A percentile compares a stretch with the other conserved stretches of the same genome.
Conservation (phyloP, 345 rosid genomes). For the Triadica sebifera region DNA sequence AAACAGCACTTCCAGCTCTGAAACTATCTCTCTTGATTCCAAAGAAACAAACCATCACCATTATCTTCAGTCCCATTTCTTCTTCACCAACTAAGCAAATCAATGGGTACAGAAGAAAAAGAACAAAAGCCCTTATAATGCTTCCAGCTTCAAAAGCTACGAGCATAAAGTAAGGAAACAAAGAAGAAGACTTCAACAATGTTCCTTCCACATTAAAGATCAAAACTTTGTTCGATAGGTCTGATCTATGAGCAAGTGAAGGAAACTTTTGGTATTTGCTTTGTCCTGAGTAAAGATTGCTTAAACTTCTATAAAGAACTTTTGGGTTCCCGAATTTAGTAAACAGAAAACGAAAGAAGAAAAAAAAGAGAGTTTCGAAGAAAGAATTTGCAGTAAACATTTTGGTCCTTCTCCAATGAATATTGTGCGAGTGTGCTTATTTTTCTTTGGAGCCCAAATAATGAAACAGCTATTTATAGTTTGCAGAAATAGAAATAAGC, state of each 20-base stretch:
- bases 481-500: neutral
- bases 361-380: slow-evolving; percentile 45
- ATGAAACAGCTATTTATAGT: neutral
- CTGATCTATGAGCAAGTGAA: slow-evolving; percentile 39
- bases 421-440: neutral
- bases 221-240: slow-evolving; percentile 44
- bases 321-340: slow-evolving; percentile 37
- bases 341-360: slow-evolving; percentile 42
- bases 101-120: slow-evolving; percentile 28
- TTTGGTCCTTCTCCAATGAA: neutral
- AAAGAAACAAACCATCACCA: slow-evolving; percentile 32
- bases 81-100: slow-evolving; percentile 25
- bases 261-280: slow-evolving; percentile 40
- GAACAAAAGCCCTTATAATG: slow-evolving; percentile 32
- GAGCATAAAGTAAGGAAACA: slow-evolving; percentile 48
- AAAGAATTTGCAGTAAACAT: slow-evolving; percentile 33
- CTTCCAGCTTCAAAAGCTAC: slow-evolving; percentile 45
- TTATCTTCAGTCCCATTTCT: slow-evolving; percentile 25
- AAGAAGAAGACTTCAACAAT: slow-evolving; percentile 26
- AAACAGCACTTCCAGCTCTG: slow-evolving; percentile 33
- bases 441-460: neutral
- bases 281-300: slow-evolving; percentile 21
- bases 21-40: slow-evolving; percentile 29
- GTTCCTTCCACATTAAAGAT: slow-evolving; percentile 44
- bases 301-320: slow-evolving; percentile 27